phyloP scores from a whole-genome alignment of 192 early-diverging fungal genomes.

The Geranomyces michiganensis region DNA sequence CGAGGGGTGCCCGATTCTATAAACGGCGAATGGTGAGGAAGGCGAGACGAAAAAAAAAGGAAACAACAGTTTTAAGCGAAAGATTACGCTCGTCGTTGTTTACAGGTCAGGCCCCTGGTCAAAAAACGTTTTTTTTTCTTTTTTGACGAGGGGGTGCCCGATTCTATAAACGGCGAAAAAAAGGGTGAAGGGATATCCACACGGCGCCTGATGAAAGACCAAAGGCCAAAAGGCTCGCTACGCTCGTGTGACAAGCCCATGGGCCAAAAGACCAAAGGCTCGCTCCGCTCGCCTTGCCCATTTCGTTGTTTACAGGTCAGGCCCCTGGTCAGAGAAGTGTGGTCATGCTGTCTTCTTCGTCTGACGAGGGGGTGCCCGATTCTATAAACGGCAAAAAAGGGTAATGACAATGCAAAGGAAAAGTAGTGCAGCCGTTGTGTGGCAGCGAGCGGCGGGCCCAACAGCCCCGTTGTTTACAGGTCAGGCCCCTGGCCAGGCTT shows the following conservation, averaged over 20 bases:
- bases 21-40: not conserved
- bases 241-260: too few species aligned
- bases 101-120: constrained; percentile 14
- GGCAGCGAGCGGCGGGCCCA: too few species aligned
- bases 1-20: constrained; percentile 8
- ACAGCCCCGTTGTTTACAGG: constrained; percentile 14
- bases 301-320: constrained; percentile 10
- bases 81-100: not conserved
- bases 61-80: not conserved
- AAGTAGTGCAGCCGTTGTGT: too few species aligned
- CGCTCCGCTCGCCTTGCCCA: too few species aligned
- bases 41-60: not conserved
- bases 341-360: too few species aligned
- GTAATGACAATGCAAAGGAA: not conserved
- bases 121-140: not conserved
- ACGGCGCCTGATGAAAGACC: too few species aligned
- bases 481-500: constrained; percentile 1
- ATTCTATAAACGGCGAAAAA: not conserved
- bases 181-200: too few species aligned
- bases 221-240: too few species aligned
- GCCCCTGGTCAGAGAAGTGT: constrained; percentile 1
- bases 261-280: too few species aligned
- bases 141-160: constrained; percentile 12
- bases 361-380: constrained; percentile 11
- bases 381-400: constrained; percentile 2